Evolutionary conservation across 73 alveolate species (phyloP), one percentile per base, ranked within the genome.

Genomic region (Stentor coeruleus): DNA sequence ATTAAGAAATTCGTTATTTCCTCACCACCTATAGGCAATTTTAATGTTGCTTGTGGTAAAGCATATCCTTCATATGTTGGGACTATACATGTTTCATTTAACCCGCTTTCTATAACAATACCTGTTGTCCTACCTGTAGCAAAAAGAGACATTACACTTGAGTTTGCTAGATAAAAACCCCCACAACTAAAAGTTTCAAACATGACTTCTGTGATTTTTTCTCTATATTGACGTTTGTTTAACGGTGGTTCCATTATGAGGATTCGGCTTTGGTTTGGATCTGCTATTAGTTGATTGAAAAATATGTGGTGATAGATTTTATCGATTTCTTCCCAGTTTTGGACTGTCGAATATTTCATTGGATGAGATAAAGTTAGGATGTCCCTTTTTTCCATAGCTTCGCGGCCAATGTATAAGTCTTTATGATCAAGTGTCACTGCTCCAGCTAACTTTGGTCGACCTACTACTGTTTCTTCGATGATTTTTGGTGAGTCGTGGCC

Each of bases 81-180:
- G 59, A 97, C 98, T n/a, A 97, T 94, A 91, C 96, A 96, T 74
- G 99, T 88, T 41, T 94, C 96, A 59, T 99, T 98, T 37, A 95
- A 99, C 26, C 99, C 99, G 49, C 98, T 92, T 91, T 98, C 99
- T 31, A 98, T 72, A 26, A 97, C 98, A 28, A 96, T 85, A 59
- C 99, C 99, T 26, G 99, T 91, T 49, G 98, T 91, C 35, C 96
- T 85, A 11, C 99, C 99, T 41, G 99, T 90, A n/a, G 99, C 89
- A 86, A 94, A 96, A 38, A 97, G 96, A 15, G 99, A 89, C 58
- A 98, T 90, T 35, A 97, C 99, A 31, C 98, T 98, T 84, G 96
- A 97, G 85, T 89, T 90, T 36, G 95, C 92, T 38, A 97, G 97
- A 76, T 96, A 90, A 94, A 97, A 87, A 42, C 98, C 91, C 3